A percentile compares a stretch with the other conserved stretches of the same genome.
These are phyloP conservation scores for Podila verticillata DNA, from an alignment of 192 early-diverging fungal species.

Conservation along the genomic window DNA sequence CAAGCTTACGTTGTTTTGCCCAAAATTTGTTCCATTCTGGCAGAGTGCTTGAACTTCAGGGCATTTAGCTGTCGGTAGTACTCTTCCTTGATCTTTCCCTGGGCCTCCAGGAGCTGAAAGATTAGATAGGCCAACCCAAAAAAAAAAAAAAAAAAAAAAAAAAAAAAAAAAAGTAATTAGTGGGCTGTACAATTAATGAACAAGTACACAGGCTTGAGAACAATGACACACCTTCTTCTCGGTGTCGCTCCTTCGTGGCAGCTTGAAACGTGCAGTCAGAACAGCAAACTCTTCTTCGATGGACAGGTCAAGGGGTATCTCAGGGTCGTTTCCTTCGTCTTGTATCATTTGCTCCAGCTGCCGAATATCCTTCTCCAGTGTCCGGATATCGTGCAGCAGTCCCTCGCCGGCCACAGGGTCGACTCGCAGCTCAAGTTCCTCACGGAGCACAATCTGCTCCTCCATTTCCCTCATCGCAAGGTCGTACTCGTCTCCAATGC, in stretches of 20 bases:
- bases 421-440: background rate
- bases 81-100: background rate
- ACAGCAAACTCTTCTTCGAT: constrained; percentile 38
- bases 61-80: background rate
- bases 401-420: background rate
- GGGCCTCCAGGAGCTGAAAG: background rate
- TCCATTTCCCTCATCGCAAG: background rate
- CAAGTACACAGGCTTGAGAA: background rate
- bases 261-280: background rate
- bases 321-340: constrained; percentile 1
- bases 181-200: no score
- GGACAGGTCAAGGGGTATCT: constrained; percentile 16
- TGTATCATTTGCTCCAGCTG: constrained; percentile 3
- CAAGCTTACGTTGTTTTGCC: background rate
- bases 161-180: no score
- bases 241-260: constrained; percentile 21
- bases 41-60: constrained; percentile 3
- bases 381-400: constrained; percentile 3
- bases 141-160: no score
- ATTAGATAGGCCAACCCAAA: no score
- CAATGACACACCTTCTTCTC: constrained; percentile 17
- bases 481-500: background rate
- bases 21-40: background rate
- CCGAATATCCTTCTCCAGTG: constrained; percentile 4
- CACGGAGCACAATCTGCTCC: background rate